Base-by-base conservation (phyloP, 176 grass and related monocot species). In the Alopecurus myosuroides region DNA sequence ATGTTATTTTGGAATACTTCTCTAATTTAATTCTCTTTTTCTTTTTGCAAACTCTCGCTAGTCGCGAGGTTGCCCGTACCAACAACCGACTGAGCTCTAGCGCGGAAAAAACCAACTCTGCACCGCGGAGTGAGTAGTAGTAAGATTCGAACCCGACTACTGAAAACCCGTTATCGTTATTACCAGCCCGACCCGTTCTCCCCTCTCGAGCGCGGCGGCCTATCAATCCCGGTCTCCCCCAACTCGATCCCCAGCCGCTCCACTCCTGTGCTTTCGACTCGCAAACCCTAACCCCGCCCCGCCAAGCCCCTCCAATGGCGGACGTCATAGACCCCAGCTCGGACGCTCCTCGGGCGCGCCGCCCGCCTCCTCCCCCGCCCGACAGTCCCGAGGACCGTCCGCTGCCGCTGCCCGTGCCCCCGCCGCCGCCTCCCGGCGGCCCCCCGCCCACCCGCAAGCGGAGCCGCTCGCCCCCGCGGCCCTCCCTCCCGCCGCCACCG, bases 241-340 rank as follows among this genome's bases (percentile, higher is more conserved):
- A 13, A 26, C 63, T 60, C 30, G 7, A 64, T 64, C 18, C 75
- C 12, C 56, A 13, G 35, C 20, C 35, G 46, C 26, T 31, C 46
- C 60, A 33, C 60, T 63, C 76, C 62, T 4, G 15, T 15, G 45
- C 14, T 3, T 35, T 35, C 48, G 31, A 63, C 56, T 42, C 37
- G 74, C 73, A 90, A 90, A 90, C 89, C 89, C 89, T 87, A 90
- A 28, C 68, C 44, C 67, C 61, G 2, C 73, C 11, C 53, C 79
- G 4, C 65, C 67, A n/a, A 33, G 28, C 62, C 69, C 41, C 25
- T 15, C 76, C 85, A 77, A 99, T 99, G 97, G 93, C 97, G 40
- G 93, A 99, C 65, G 97, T 96, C 65, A 69, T 95, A 11, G 97
- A 99, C 70, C 85, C 86, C 74, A 52, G 86, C 86, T 73, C 86